phyloP scores from a whole-genome alignment of 2,329 filamentous ascomycete species.

The Apiospora malaysiana region DNA sequence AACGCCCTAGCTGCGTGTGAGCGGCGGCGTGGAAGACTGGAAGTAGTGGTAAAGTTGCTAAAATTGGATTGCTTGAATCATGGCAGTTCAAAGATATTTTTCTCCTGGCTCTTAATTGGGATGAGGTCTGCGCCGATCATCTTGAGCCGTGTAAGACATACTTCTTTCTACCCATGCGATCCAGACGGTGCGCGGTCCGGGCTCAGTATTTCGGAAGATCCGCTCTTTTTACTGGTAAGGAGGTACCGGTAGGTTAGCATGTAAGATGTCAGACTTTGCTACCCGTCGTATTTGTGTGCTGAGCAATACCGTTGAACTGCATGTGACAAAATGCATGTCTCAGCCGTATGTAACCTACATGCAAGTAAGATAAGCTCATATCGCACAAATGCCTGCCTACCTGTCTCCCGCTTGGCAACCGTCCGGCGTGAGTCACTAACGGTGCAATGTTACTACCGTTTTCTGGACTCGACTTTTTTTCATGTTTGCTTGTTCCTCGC shows the following conservation, averaged over 20 bases:
- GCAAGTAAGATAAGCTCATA: slow-evolving; percentile 5
- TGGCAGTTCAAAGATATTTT: background rate
- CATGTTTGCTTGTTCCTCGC: background rate
- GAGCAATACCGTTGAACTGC: background rate
- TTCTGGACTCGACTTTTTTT: background rate
- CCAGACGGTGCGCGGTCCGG: background rate
- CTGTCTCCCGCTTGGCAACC: background rate
- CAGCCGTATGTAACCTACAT: background rate
- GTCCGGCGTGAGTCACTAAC: background rate
- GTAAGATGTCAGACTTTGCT: background rate
- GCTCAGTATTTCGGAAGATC: background rate
- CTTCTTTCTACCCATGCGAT: background rate
- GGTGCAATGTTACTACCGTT: background rate
- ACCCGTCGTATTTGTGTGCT: background rate
- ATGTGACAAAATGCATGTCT: background rate
- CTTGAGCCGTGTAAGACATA: background rate
- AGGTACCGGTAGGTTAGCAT: no score
- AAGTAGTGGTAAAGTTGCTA: background rate
- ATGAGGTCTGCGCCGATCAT: background rate
- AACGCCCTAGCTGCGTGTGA: background rate
- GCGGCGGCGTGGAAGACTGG: background rate
- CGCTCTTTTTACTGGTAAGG: background rate
- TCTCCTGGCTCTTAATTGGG: background rate
- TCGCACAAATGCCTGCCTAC: background rate
- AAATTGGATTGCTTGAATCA: background rate